A percentile compares a stretch with the other conserved stretches of the same genome.
These are phyloP conservation scores for Smithsoniella earleae DNA, from an alignment of 163 green algal species.

Conservation along the genomic window DNA sequence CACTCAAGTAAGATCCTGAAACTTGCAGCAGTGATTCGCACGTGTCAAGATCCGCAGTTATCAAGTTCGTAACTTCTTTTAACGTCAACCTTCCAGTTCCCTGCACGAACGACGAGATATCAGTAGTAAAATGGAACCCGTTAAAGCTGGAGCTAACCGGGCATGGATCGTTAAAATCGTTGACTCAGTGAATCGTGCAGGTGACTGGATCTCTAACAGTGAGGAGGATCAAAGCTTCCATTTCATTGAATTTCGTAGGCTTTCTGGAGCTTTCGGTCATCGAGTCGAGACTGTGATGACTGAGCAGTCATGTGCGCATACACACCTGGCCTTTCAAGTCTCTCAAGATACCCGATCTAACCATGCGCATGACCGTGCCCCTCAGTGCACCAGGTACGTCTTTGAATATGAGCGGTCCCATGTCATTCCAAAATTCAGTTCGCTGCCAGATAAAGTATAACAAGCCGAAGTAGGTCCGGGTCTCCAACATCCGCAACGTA, in stretches of 20 bases:
- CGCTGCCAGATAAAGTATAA: not conserved
- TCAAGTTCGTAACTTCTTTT: not conserved
- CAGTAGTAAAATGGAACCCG: too few species aligned
- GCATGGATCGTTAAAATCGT: too few species aligned
- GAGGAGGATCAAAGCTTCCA: too few species aligned
- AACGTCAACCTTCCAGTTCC: not conserved
- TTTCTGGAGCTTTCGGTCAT: too few species aligned
- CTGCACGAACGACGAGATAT: too few species aligned
- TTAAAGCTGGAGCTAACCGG: too few species aligned
- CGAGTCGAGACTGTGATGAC: too few species aligned
- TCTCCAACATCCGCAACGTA: not conserved
- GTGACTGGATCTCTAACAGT: too few species aligned
- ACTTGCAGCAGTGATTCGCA: not conserved
- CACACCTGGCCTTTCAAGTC: slow-evolving; percentile 5
- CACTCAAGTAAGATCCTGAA: not conserved
- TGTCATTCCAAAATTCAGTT: not conserved
- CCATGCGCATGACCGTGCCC: not conserved
- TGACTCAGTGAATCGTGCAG: too few species aligned
- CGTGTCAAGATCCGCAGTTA: not conserved
- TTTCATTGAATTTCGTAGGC: too few species aligned
- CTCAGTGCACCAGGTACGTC: not conserved
- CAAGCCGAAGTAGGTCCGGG: not conserved
- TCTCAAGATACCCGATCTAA: not conserved
- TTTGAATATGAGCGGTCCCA: not conserved
- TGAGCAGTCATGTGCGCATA: too few species aligned